These are phyloP conservation scores for Mycosphaerelloides madeirae DNA, from an alignment of 2,329 filamentous ascomycete genomes.

Conservation along the genomic window DNA sequence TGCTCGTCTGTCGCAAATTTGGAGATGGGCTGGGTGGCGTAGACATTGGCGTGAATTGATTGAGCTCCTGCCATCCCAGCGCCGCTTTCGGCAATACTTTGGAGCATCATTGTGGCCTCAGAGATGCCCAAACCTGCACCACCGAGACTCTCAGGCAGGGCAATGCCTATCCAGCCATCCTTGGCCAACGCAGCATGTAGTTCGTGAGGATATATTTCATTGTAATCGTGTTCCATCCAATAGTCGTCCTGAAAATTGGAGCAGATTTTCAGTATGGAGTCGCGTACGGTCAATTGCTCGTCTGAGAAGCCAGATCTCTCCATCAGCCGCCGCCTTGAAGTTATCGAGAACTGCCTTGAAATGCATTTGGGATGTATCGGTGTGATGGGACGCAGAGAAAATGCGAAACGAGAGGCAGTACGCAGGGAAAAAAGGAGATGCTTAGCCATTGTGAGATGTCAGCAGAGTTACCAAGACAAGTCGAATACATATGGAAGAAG, in stretches of 20 bases:
- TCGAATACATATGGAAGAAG: background rate
- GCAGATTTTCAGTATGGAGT: constrained; percentile 65
- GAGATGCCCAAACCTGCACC: constrained; percentile 72
- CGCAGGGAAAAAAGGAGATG: constrained; percentile 17
- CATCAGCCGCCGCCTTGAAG: constrained; percentile 52
- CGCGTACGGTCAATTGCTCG: constrained; percentile 66
- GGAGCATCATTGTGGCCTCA: constrained; percentile 83
- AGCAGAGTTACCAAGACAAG: background rate
- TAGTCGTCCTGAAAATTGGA: constrained; percentile 68
- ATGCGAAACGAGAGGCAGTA: constrained; percentile 12
- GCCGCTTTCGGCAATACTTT: constrained; percentile 58
- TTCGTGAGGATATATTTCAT: constrained; percentile 65
- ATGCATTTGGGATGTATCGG: constrained; percentile 12
- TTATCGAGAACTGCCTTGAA: constrained; percentile 31
- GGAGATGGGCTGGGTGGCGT: constrained; percentile 69
- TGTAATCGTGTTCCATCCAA: constrained; percentile 70
- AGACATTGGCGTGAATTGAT: constrained; percentile 60
- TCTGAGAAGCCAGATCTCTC: constrained; percentile 67
- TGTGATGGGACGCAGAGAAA: background rate
- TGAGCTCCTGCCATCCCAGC: constrained; percentile 70
- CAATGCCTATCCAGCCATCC: constrained; percentile 77
- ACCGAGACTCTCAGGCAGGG: constrained; percentile 67
- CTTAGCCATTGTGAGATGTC: constrained; percentile 16
- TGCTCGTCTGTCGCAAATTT: constrained; percentile 66
- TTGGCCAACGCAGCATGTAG: constrained; percentile 68